A percentile compares a stretch with the other conserved stretches of the same genome.
Conservation (phyloP, 768 basidiomycete genomes). For the Leccinum rimulosum region DNA sequence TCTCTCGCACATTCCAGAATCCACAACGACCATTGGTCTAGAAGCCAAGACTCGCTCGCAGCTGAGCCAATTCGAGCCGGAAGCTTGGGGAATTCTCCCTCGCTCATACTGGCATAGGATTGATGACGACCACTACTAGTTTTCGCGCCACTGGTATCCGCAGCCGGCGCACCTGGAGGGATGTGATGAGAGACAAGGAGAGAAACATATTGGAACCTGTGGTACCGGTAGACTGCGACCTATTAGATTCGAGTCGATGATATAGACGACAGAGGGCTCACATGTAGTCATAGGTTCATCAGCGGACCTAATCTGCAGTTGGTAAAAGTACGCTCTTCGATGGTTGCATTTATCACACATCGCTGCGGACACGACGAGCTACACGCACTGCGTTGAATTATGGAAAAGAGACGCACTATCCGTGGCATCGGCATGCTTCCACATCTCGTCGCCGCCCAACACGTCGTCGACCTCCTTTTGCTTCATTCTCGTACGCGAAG, state of each 20-base stretch:
- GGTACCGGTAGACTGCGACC: conserved; percentile 57
- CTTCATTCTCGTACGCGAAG: conserved; percentile 78
- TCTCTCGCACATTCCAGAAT: too few relatives aligned
- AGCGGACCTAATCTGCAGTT: conserved; percentile 92
- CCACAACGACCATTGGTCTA: too few relatives aligned
- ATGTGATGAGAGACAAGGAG: not conserved
- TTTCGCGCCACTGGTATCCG: conserved; percentile 69
- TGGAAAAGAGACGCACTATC: conserved; percentile 46
- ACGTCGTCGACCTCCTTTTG: conserved; percentile 96
- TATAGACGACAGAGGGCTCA: conserved; percentile 9
- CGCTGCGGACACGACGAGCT: conserved; percentile 33
- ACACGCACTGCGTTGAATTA: not conserved
- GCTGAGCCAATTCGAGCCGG: too few relatives aligned
- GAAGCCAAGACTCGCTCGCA: too few relatives aligned
- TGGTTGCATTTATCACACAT: conserved; percentile 79
- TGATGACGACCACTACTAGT: conserved; percentile 31
- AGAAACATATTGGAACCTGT: not conserved
- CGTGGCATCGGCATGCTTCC: conserved; percentile 91
- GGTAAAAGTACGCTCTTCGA: conserved; percentile 87
- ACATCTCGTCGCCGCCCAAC: conserved; percentile 88
- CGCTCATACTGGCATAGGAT: too few relatives aligned
- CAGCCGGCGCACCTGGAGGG: conserved; percentile 55
- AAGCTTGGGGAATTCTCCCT: too few relatives aligned
- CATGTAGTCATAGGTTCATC: conserved; percentile 82
- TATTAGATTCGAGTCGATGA: conserved; percentile 4